Evolutionary conservation across 352 stramenopile species (phyloP).

Genomic region (Phytophthora kernoviae): DNA sequence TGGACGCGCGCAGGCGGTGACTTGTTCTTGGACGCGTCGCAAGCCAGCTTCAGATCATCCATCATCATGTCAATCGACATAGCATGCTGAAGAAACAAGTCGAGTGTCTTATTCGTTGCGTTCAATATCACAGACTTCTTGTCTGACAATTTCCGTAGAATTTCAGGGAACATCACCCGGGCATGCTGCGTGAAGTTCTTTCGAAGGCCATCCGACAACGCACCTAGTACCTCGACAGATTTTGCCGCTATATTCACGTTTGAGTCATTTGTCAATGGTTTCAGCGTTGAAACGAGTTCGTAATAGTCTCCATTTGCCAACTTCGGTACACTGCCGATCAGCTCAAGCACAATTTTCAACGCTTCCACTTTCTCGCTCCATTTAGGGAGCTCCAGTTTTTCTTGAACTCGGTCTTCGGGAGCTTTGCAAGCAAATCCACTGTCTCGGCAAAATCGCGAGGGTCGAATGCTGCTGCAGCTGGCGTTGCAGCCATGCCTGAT

Average conservation of each 20-base stretch:
- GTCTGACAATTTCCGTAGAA: constrained; percentile 87
- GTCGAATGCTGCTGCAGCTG: constrained; percentile 50
- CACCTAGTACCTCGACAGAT: constrained; percentile 82
- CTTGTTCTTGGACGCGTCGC: constrained; percentile 85
- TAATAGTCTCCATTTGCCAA: constrained; percentile 88
- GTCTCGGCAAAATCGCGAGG: constrained; percentile 87
- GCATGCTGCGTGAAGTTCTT: constrained; percentile 85
- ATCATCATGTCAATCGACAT: constrained; percentile 90
- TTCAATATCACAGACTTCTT: constrained; percentile 87
- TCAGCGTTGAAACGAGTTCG: constrained; percentile 84
- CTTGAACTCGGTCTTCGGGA: constrained; percentile 83
- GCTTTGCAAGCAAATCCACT: constrained; percentile 81
- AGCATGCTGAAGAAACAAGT: constrained; percentile 79
- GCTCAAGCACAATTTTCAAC: constrained; percentile 84
- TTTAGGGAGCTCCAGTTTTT: constrained; percentile 73
- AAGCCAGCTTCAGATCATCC: constrained; percentile 75
- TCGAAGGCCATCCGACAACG: constrained; percentile 74
- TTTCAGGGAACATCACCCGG: constrained; percentile 72
- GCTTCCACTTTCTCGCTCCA: constrained; percentile 90
- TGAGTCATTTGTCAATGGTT: constrained; percentile 78
- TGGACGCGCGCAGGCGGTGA: constrained; percentile 78
- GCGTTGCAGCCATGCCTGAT: constrained; percentile 2
- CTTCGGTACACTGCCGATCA: constrained; percentile 84
- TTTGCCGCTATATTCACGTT: constrained; percentile 91
- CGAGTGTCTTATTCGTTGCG: constrained; percentile 82